These are phyloP conservation scores for Bipolaris oryzae DNA, from an alignment of 2,329 filamentous ascomycete genomes.

Conservation along the genomic window DNA sequence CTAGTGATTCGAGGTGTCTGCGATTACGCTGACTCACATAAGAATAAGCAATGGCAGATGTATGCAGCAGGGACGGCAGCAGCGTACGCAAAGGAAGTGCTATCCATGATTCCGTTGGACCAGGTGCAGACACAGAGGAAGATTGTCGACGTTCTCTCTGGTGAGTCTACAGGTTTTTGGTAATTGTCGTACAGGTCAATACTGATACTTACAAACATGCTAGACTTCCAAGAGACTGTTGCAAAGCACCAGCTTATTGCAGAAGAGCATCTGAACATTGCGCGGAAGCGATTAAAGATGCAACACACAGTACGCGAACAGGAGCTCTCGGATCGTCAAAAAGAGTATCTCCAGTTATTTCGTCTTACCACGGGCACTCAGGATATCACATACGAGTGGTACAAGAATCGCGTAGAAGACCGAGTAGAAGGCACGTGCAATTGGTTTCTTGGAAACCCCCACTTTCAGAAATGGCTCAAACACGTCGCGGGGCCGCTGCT, in stretches of 20 bases:
- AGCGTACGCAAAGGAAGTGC: constrained; percentile 3
- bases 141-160: constrained; percentile 13
- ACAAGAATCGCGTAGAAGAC: constrained; percentile 26
- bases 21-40: constrained; percentile 6
- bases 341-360: constrained; percentile 27
- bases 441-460: constrained; percentile 23
- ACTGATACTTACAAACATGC: constrained; percentile 13
- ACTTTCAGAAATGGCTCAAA: constrained; percentile 23
- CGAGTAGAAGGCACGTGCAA: constrained; percentile 27
- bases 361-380: constrained; percentile 21
- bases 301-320: constrained; percentile 18
- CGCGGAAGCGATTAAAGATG: constrained; percentile 9
- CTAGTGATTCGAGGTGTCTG: constrained; percentile 6
- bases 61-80: constrained; percentile 2
- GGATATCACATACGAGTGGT: constrained; percentile 29
- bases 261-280: constrained; percentile 1
- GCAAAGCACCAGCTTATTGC: background rate
- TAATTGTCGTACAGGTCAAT: constrained; percentile 6
- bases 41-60: constrained; percentile 6
- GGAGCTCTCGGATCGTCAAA: constrained; percentile 20
- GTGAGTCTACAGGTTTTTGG: constrained; percentile 10
- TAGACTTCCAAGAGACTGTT: constrained; percentile 14
- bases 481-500: constrained; percentile 24
- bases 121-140: background rate
- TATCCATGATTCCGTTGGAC: background rate